These are phyloP conservation scores for Candida vaughaniae DNA, from an alignment of 805 yeast species.

Conservation along the genomic window DNA sequence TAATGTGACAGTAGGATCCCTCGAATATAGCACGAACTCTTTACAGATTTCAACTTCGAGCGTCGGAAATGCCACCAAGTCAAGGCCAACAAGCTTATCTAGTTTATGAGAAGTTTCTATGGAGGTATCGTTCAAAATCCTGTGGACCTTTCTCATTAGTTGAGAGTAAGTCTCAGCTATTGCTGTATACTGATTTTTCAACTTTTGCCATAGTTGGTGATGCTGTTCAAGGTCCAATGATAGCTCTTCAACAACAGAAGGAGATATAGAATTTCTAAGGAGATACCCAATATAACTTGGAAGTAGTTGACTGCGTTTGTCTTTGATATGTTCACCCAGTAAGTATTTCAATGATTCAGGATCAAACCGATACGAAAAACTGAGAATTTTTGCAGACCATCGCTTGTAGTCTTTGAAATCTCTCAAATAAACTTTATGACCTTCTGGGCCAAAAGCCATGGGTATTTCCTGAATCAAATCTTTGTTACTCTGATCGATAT, in stretches of 20 bases:
- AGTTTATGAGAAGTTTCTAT: background rate
- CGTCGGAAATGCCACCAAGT: background rate
- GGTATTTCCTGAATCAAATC: no score
- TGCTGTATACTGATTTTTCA: background rate
- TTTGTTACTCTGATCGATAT: no score
- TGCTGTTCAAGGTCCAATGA: background rate
- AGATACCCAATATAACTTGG: background rate
- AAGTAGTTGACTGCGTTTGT: background rate
- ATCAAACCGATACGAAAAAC: background rate
- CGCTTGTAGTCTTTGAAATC: background rate
- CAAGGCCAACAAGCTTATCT: background rate
- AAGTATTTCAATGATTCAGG: background rate
- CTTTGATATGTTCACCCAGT: background rate
- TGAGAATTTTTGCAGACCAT: background rate
- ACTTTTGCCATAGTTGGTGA: background rate
- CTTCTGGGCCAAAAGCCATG: no score
- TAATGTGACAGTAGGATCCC: background rate
- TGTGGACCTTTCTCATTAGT: background rate
- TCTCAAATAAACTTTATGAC: no score
- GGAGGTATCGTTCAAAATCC: background rate
- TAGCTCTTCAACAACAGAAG: background rate
- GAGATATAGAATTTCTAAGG: background rate
- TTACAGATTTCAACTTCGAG: background rate
- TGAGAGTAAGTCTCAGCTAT: background rate
- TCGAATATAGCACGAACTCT: background rate